Evolutionary conservation across 495 filamentous ascomycete genomes (phyloP).

Genomic region (Penicillium silybi): DNA sequence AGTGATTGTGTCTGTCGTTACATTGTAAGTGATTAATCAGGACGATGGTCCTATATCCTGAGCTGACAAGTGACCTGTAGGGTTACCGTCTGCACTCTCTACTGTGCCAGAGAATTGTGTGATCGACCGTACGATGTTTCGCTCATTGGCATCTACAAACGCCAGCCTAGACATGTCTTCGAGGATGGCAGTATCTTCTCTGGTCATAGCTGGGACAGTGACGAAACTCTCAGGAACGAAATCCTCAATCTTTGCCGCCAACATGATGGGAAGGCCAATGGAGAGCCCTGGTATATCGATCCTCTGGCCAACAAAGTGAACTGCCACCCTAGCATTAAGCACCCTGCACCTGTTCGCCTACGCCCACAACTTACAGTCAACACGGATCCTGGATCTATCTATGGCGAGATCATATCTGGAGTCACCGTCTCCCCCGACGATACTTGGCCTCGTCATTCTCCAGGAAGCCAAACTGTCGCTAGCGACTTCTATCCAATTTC

Average conservation of each 20-base stretch:
- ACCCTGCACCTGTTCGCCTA: slow-evolving; percentile 31
- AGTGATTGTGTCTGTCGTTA: slow-evolving; percentile 34
- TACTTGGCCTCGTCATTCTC: slow-evolving; percentile 21
- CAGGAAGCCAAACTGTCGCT: slow-evolving; percentile 19
- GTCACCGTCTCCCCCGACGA: slow-evolving; percentile 28
- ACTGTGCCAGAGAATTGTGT: slow-evolving; percentile 40
- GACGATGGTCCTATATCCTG: not conserved
- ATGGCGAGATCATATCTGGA: slow-evolving; percentile 28
- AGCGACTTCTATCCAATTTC: slow-evolving; percentile 28
- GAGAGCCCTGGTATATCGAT: slow-evolving; percentile 29
- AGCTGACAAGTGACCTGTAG: slow-evolving; percentile 11
- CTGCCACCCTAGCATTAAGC: slow-evolving; percentile 31
- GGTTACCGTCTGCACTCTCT: slow-evolving; percentile 37
- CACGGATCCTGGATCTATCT: slow-evolving; percentile 25
- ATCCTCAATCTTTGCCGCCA: slow-evolving; percentile 39
- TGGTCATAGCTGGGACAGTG: slow-evolving; percentile 38
- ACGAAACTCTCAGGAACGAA: slow-evolving; percentile 40
- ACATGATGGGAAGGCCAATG: slow-evolving; percentile 28
- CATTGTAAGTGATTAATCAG: slow-evolving; percentile 32
- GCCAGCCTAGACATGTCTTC: slow-evolving; percentile 9
- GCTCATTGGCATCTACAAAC: slow-evolving; percentile 36
- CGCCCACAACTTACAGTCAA: slow-evolving; percentile 32
- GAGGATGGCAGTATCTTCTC: slow-evolving; percentile 36
- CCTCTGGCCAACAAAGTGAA: slow-evolving; percentile 29
- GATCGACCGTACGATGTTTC: slow-evolving; percentile 43